Base-by-base conservation (phyloP, 805 yeast genomes). In the Saccharomycopsis fodiens region DNA sequence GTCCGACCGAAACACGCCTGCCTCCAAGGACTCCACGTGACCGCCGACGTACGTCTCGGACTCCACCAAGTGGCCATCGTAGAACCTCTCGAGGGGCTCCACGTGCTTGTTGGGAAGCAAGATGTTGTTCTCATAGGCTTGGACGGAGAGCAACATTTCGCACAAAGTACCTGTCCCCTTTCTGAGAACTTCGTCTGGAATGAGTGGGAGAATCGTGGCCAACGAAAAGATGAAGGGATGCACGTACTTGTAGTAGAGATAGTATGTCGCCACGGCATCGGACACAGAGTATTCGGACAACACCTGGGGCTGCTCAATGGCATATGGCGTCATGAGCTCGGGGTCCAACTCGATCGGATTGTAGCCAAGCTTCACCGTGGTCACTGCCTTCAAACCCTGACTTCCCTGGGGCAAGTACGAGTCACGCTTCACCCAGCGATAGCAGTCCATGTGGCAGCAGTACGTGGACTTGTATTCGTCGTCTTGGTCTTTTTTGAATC, bases 41-140 rank as follows among this genome's bases (percentile, higher is more conserved):
- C 99, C 99, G 48, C 99, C 99, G 22, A 93, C 97, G 59, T 93
- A 93, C 0, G 99, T 93, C 63, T 93, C 99, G 1, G 95, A 82
- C 57, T 91, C 97, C 35, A 93, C 62, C 45, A 93, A 64, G 64
- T 93, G 98, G 2, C 97, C 98, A 54, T 93, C 84, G 62, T 87
- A 91, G 59, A 91, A 93, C 55, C 96, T 68, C 61, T 91, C 97
- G n/a, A 83, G 73, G 1, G 97, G 96, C 52, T 93, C 98, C 4
- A 79, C 73, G 57, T 94, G 94, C 64, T 93, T 93, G 61, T 91
- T 94, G 2, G 99, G 99, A 34, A 93, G 69, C 13, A 93, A 55
- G 47, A 94, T 89, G 30, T 72, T 66, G 7, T 76, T 70, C 44
- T 82, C 73, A 59, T 85, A 93, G 0, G 98, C 98, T 61, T 93